Evolutionary conservation across 805 yeast species (phyloP).

Genomic region (Jamesozyma gamospora): DNA sequence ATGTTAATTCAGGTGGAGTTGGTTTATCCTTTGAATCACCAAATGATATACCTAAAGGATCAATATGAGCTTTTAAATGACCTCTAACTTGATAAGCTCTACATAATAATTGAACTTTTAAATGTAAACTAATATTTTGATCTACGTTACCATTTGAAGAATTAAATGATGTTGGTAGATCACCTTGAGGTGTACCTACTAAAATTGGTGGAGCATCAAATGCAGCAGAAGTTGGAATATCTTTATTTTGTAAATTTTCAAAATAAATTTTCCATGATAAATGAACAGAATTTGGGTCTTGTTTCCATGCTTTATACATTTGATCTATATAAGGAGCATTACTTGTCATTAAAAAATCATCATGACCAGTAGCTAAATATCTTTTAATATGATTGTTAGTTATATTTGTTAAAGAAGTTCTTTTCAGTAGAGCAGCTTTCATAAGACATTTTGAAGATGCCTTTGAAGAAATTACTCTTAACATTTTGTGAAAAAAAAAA

Average conservation of each 20-base stretch:
- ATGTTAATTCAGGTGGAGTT: conserved; percentile 76
- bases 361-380: conserved; percentile 29
- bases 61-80: conserved; percentile 88
- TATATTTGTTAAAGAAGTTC: neutral
- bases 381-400: conserved; percentile 2
- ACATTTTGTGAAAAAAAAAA: too few relatives aligned
- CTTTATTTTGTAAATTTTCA: conserved; percentile 70
- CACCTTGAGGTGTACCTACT: conserved; percentile 70
- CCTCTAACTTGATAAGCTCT: conserved; percentile 99
- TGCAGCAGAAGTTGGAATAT: conserved; percentile 63
- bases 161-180: conserved; percentile 45
- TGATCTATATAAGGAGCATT: conserved; percentile 92
- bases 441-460: conserved; percentile 2
- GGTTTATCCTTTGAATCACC: conserved; percentile 51
- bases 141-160: conserved; percentile 29
- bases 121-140: conserved; percentile 70
- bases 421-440: conserved; percentile 3
- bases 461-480: conserved; percentile 4
- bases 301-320: conserved; percentile 91
- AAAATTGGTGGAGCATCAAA: conserved; percentile 87
- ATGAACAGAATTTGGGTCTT: conserved; percentile 87
- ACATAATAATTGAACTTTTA: conserved; percentile 91
- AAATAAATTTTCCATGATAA: conserved; percentile 96
- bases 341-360: conserved; percentile 71
- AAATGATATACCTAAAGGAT: conserved; percentile 86